Evolutionary conservation across 495 filamentous ascomycete genomes (phyloP).

Genomic region (Cladorrhinum samala): DNA sequence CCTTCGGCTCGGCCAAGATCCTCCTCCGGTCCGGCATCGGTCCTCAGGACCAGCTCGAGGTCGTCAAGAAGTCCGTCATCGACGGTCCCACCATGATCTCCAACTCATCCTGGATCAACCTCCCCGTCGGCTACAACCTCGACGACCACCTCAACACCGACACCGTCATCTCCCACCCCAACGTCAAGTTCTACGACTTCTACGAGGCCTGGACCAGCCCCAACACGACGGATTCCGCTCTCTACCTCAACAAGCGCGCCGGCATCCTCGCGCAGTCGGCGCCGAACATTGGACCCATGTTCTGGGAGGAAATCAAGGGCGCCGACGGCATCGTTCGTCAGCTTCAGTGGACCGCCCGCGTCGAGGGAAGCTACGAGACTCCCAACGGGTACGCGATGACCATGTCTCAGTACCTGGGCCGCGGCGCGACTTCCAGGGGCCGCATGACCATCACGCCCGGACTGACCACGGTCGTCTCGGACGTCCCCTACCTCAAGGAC

Average conservation of each 20-base stretch:
- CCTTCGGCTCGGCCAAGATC: constrained; percentile 69
- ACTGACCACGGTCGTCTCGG: constrained; percentile 50
- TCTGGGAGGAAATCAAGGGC: constrained; percentile 54
- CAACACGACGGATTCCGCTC: constrained; percentile 26
- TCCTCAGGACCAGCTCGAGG: constrained; percentile 52
- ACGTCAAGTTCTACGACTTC: constrained; percentile 59
- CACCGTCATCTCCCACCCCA: constrained; percentile 54
- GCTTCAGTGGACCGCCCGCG: constrained; percentile 59
- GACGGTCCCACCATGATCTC: constrained; percentile 51
- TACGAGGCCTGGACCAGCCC: constrained; percentile 51
- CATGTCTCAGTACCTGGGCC: constrained; percentile 60
- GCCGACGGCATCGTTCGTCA: constrained; percentile 60
- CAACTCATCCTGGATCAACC: constrained; percentile 56
- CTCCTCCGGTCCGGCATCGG: constrained; percentile 58
- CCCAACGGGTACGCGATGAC: constrained; percentile 47
- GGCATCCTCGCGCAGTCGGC: constrained; percentile 66
- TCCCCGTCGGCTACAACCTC: constrained; percentile 69
- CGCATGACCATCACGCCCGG: constrained; percentile 55
- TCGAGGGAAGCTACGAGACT: constrained; percentile 47
- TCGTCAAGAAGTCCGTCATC: constrained; percentile 45
- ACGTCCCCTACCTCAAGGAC: constrained; percentile 49
- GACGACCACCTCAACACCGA: constrained; percentile 72
- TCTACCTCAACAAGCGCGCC: constrained; percentile 40
- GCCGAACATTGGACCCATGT: constrained; percentile 58
- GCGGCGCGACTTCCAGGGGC: constrained; percentile 55